A percentile compares a stretch with the other conserved stretches of the same genome.
phyloP scores from a whole-genome alignment of 768 basidiomycete genomes.

The Hericium rajendrae region DNA sequence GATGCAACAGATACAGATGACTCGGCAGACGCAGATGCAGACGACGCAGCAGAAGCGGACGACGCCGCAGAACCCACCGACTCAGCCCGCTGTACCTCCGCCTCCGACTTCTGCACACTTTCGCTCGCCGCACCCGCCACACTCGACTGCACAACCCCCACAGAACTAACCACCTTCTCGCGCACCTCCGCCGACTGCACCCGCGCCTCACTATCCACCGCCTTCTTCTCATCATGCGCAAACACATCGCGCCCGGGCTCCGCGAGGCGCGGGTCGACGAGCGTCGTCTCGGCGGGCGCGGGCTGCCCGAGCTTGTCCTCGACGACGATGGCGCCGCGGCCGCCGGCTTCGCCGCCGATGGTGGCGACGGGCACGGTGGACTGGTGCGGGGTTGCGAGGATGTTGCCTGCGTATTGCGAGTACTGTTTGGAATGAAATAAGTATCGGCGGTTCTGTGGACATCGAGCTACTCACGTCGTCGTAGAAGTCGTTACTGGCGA shows the following conservation, averaged over 20 bases:
- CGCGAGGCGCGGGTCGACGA: constrained; percentile 38
- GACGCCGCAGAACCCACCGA: not conserved
- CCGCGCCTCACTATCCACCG: constrained; percentile 35
- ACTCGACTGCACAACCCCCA: not conserved
- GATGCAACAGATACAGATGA: not conserved
- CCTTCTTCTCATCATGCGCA: constrained; percentile 36
- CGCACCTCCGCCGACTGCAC: not conserved
- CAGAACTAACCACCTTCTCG: constrained; percentile 3
- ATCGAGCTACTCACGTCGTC: constrained; percentile 42
- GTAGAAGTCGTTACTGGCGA: constrained; percentile 52
- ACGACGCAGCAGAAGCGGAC: not conserved
- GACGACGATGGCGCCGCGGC: constrained; percentile 45
- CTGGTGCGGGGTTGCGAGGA: constrained; percentile 29
- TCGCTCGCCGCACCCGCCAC: not conserved
- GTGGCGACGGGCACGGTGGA: constrained; percentile 32
- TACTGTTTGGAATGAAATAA: constrained; percentile 32
- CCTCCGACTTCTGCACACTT: not conserved
- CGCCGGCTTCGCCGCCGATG: constrained; percentile 43
- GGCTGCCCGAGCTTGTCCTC: constrained; percentile 28
- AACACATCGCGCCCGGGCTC: constrained; percentile 76
- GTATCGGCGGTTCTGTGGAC: not conserved
- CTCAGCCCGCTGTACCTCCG: not conserved
- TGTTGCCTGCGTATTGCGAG: constrained; percentile 37
- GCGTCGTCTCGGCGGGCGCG: constrained; percentile 20
- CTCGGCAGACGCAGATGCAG: not conserved